These are phyloP conservation scores for Nannochloropsis granulata DNA, from an alignment of 108 stramenopile genomes.

Conservation along the genomic window DNA sequence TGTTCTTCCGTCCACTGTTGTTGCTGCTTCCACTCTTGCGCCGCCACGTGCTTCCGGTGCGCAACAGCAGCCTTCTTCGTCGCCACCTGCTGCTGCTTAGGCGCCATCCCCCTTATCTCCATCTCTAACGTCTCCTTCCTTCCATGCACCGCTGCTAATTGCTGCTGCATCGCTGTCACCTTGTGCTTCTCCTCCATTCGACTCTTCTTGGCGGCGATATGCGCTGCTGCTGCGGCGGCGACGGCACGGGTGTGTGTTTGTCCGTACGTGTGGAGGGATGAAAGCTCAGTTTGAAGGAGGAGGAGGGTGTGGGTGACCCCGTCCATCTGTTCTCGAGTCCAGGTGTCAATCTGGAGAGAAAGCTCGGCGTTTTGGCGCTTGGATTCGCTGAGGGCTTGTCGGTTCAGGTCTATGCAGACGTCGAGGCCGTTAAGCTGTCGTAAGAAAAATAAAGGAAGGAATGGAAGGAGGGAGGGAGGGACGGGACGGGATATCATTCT, in stretches of 20 bases:
- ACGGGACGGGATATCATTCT: no score
- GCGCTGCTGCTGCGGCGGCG: background rate
- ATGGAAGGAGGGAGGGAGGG: no score
- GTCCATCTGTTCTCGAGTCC: background rate
- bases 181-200: background rate
- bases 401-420: background rate
- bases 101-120: background rate
- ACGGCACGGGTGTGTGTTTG: background rate
- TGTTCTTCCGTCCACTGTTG: background rate
- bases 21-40: background rate
- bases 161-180: background rate
- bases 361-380: background rate
- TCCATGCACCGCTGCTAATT: background rate
- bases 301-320: background rate
- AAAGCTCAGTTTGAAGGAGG: background rate
- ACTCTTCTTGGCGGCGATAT: background rate
- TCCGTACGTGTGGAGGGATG: background rate
- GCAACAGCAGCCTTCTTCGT: background rate
- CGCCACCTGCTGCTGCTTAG: background rate
- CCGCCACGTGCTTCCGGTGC: background rate
- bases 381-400: background rate
- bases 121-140: background rate
- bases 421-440: background rate
- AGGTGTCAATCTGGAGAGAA: background rate
- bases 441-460: no score